Conservation (phyloP, 2,329 filamentous ascomycete species). For the Arthrobotrys entomopaga region DNA sequence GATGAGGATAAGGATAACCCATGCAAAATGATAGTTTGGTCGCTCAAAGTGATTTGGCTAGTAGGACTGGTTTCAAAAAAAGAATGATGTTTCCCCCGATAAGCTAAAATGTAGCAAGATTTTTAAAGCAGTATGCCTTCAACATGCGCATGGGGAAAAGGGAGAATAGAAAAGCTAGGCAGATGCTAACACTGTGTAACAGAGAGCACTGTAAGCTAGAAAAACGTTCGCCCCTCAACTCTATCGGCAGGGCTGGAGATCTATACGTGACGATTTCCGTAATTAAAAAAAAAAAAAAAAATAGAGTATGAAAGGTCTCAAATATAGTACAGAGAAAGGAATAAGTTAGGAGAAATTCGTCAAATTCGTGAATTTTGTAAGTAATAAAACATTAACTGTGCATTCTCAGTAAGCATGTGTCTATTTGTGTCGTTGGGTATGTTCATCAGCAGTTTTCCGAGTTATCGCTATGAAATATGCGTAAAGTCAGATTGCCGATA, state of each 20-base stretch:
- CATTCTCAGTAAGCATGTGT: too few species aligned
- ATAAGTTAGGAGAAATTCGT: conserved; percentile 11
- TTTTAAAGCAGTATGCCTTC: too few species aligned
- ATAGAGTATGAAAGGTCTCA: conserved; percentile 10
- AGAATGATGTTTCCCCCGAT: too few species aligned
- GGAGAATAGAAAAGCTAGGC: too few species aligned
- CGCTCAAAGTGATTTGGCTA: too few species aligned
- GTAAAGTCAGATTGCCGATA: conserved; percentile 28
- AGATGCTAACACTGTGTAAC: too few species aligned
- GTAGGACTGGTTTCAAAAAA: too few species aligned
- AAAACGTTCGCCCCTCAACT: background rate
- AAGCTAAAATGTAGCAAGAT: too few species aligned
- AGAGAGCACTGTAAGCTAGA: background rate
- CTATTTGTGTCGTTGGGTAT: too few species aligned
- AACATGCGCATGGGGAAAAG: background rate
- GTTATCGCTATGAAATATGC: conserved; percentile 26
- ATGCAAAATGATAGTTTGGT: too few species aligned
- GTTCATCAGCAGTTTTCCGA: background rate
- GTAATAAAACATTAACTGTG: background rate
- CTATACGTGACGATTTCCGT: conserved; percentile 47
- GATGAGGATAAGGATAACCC: too few species aligned
- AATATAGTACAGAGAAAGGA: conserved; percentile 41
- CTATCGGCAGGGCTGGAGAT: conserved; percentile 6
- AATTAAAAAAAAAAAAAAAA: conserved; percentile 13
- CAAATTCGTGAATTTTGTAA: conserved; percentile 6